A percentile compares a stretch with the other conserved stretches of the same genome.
phyloP scores from a whole-genome alignment of 202 grass and related monocot species.

The Cymbopogon flexuosus region DNA sequence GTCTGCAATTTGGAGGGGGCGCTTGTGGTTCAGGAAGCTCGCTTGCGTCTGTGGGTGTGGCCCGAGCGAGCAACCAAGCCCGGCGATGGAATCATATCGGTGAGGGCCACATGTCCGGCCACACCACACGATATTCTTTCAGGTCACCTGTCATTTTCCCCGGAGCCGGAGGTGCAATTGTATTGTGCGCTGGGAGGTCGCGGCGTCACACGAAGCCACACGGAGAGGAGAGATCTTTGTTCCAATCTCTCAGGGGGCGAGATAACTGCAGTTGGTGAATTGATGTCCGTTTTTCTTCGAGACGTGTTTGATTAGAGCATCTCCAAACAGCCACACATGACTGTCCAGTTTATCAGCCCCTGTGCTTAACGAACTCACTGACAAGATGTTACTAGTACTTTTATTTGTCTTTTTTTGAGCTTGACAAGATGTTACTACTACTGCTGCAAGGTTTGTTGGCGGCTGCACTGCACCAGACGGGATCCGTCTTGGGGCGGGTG shows the following conservation, averaged over 20 bases:
- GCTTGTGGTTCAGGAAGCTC: background rate
- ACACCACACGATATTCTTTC: background rate
- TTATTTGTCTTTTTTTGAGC: no score
- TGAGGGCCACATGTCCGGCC: background rate
- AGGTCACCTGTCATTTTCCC: background rate
- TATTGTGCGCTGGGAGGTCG: background rate
- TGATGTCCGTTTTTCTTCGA: no score
- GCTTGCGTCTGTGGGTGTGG: background rate
- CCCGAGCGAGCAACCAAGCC: background rate
- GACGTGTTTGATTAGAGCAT: no score
- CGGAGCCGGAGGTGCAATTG: background rate
- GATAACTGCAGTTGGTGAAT: no score
- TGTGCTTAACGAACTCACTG: background rate
- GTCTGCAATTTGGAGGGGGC: background rate
- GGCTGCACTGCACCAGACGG: background rate
- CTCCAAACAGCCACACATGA: no score
- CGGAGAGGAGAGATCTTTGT: no score
- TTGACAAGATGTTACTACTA: no score
- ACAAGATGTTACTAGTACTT: no score
- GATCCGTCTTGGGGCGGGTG: background rate
- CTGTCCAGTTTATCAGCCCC: background rate
- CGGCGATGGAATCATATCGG: background rate
- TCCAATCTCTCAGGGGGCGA: no score
- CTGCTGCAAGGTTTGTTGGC: background rate
- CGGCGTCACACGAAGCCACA: constrained; percentile 34